Percentiles rank a stretch among this genome's conserved stretches.
Evolutionary conservation across 2,329 filamentous ascomycete species (phyloP).

Genomic region (Pseudocercospora cruenta): DNA sequence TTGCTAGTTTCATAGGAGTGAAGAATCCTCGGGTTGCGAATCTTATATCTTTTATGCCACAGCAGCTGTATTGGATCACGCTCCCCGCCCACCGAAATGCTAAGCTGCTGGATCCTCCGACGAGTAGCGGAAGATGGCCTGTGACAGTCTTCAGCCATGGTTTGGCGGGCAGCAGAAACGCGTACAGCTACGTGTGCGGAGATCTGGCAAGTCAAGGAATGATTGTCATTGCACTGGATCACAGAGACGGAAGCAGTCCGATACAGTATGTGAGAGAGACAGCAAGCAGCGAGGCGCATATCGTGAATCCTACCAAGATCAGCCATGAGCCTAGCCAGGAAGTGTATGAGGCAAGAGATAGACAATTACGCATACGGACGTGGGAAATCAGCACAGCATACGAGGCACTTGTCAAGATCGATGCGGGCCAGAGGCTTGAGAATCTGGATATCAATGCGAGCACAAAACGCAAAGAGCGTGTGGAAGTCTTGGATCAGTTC

Average conservation of each 20-base stretch:
- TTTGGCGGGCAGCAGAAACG: slow-evolving; percentile 77
- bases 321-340: slow-evolving; percentile 65
- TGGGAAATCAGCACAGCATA: slow-evolving; percentile 78
- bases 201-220: slow-evolving; percentile 80
- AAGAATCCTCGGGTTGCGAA: slow-evolving; percentile 41
- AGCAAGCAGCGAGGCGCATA: slow-evolving; percentile 43
- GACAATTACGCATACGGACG: slow-evolving; percentile 72
- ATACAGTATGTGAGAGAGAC: slow-evolving; percentile 72
- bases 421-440: slow-evolving; percentile 55
- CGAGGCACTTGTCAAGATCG: slow-evolving; percentile 68
- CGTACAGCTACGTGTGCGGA: slow-evolving; percentile 81
- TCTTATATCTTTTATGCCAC: slow-evolving; percentile 50
- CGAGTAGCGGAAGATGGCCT: slow-evolving; percentile 66
- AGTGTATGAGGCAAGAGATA: slow-evolving; percentile 68
- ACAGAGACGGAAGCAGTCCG: slow-evolving; percentile 79
- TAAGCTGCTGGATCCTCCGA: slow-evolving; percentile 56
- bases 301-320: slow-evolving; percentile 51
- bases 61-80: slow-evolving; percentile 72
- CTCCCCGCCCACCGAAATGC: slow-evolving; percentile 76
- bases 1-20: slow-evolving; percentile 74
- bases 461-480: slow-evolving; percentile 39
- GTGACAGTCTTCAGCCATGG: slow-evolving; percentile 87
- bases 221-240: slow-evolving; percentile 79
- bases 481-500: slow-evolving; percentile 62
- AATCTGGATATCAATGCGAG: slow-evolving; percentile 52